Evolutionary conservation across 1,139 yeast genomes (phyloP), one percentile per base, ranked within the genome.

Genomic region (Yamadazyma conglobata): DNA sequence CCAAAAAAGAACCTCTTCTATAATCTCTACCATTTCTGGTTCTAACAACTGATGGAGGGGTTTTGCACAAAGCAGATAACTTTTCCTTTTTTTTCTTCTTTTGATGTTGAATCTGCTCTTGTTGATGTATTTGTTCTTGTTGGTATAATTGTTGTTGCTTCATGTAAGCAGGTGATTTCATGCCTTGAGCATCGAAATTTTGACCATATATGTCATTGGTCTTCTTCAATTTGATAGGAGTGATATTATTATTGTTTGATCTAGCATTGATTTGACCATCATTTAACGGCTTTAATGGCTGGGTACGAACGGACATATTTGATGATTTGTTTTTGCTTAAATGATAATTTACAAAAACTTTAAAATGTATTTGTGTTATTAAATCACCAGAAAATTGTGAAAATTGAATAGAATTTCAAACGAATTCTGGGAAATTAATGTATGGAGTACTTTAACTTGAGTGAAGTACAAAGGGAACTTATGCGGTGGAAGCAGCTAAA

Each of bases 21-120:
- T 86, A 91, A 48, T 88, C 94, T 52, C 86, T 73, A 33, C 96
- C 95, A 42, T 76, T 72, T 62, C 91, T 75, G 25, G 94, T 87
- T 47, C 91, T 75, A 46, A 91, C 93, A 40, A 87, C 76, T 11
- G 95, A 82, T 21, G 97, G 96, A 3, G 97, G 96, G 4, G 96
- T 89, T 58, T 87, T 87, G 57, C 97, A 89, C 33, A 89, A 67
- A 1, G 95, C 77, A 2, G 95, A 83, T 28, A 86, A 66, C 54
- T 88, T 88, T 55, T 86, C 95, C 60, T 83, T 86, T 68, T 81
- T 83, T 70, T 84, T 86, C 47, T 63, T 64, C 34, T 40, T 39
- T 31, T 42, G 40, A 16, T 35, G 48, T 28, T 40, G 43, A 31
- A 48, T 48, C 32, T 41, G 44, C 27, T 34, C 44, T 19, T 35